Conservation (phyloP, 2,329 filamentous ascomycete genomes). For the Stromatinia cepivora region DNA sequence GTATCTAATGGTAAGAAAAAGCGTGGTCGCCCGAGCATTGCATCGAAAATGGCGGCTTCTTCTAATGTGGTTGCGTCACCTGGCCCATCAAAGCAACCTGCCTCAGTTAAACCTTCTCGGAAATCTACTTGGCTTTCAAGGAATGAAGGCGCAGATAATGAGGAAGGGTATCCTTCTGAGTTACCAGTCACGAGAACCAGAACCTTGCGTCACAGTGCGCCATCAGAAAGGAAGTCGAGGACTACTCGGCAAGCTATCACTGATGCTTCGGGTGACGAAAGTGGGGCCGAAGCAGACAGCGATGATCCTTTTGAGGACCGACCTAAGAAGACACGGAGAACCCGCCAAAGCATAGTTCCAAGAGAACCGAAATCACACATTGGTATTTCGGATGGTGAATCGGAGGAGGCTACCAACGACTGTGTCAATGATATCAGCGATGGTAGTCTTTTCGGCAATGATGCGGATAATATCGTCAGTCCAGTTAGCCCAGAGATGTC, state of each 20-base stretch:
- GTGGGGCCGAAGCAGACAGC: not conserved
- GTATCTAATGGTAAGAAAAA: conserved; percentile 25
- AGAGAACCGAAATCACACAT: not conserved
- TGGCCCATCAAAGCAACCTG: conserved; percentile 18
- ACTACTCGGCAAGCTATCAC: not conserved
- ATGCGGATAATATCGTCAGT: not conserved
- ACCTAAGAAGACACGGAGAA: not conserved
- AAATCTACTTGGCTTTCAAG: conserved; percentile 37
- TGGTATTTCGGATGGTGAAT: not conserved
- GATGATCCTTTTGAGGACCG: conserved; percentile 6
- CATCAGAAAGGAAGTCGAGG: not conserved
- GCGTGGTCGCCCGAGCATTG: conserved; percentile 24
- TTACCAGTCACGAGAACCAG: conserved; percentile 4
- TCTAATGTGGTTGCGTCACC: not conserved
- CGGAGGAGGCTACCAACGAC: not conserved
- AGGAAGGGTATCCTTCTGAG: conserved; percentile 15
- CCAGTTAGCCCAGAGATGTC: conserved; percentile 3
- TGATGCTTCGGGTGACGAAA: not conserved
- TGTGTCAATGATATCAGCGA: conserved; percentile 7
- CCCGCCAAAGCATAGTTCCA: not conserved
- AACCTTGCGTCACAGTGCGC: not conserved
- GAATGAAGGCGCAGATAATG: conserved; percentile 31
- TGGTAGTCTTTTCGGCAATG: conserved; percentile 17
- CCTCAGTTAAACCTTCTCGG: conserved; percentile 31
- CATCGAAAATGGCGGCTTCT: conserved; percentile 6